Evolutionary conservation across 73 alveolate genomes (phyloP).

Genomic region (Tetrahymena elliotti): DNA sequence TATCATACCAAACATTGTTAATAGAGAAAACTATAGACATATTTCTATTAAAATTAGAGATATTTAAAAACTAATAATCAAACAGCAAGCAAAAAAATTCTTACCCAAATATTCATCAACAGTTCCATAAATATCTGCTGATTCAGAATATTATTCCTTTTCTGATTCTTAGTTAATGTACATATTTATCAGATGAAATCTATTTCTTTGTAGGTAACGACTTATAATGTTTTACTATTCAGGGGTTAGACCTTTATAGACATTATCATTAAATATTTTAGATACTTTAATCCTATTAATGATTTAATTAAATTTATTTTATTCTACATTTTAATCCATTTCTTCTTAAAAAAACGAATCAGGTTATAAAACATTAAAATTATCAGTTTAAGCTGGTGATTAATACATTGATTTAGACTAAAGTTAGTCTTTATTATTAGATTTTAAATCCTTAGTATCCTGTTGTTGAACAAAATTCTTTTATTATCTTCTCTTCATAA

Average conservation of each 20-base stretch:
- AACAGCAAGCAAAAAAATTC: too few species aligned
- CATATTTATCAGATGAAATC: neutral
- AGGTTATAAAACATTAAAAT: too few species aligned
- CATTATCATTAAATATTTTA: neutral
- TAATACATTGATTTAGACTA: too few species aligned
- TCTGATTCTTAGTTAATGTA: slow-evolving; percentile 5
- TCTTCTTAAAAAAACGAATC: neutral
- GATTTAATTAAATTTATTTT: neutral
- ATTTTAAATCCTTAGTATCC: neutral
- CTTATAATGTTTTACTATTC: neutral
- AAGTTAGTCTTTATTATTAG: neutral
- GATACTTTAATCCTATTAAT: neutral
- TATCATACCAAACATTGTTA: slow-evolving; percentile 17
- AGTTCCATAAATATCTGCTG: slow-evolving; percentile 35
- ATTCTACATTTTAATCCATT: neutral
- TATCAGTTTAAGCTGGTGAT: too few species aligned
- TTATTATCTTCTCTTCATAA: neutral
- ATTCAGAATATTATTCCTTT: slow-evolving; percentile 22
- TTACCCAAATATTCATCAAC: slow-evolving; percentile 26
- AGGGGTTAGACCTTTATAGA: neutral
- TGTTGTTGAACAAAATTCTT: neutral
- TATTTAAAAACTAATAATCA: too few species aligned
- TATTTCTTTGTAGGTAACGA: neutral
- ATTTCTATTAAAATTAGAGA: neutral
- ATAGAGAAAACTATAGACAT: slow-evolving; percentile 1